Evolutionary conservation across 2,329 filamentous ascomycete species (phyloP).

Genomic region (Arthrinium phaeospermum): DNA sequence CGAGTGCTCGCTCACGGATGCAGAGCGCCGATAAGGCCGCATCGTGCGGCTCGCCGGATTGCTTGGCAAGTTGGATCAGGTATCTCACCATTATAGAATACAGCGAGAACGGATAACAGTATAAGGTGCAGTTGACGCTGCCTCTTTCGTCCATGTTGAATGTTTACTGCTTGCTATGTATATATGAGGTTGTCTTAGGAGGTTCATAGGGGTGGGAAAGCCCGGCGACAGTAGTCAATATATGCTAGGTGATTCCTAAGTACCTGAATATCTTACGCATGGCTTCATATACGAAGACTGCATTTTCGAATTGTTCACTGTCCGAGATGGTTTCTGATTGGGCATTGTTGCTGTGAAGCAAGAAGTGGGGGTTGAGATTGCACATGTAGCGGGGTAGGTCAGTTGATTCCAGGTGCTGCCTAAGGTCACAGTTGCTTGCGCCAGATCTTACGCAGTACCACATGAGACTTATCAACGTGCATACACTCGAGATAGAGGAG

Average conservation of each 20-base stretch:
- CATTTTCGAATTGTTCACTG: neutral
- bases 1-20: constrained; percentile 6
- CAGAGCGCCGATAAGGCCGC: neutral
- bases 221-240: neutral
- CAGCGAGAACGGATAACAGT: constrained; percentile 22
- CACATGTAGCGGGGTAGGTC: too few species aligned
- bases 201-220: neutral
- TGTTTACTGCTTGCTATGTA: neutral
- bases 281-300: neutral
- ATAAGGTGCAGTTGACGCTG: constrained; percentile 3
- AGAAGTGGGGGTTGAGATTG: too few species aligned
- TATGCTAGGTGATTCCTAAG: neutral
- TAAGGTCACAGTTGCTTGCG: too few species aligned
- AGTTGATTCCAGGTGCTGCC: too few species aligned
- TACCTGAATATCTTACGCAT: neutral
- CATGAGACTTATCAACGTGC: constrained; percentile 1
- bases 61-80: neutral
- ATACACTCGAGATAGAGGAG: neutral
- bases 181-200: neutral
- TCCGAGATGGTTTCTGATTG: neutral
- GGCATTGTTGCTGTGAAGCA: too few species aligned
- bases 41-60: neutral
- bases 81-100: constrained; percentile 23
- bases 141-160: neutral
- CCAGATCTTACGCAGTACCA: neutral